Base-by-base conservation (phyloP, 768 basidiomycete genomes). In the Lactarius vividus region DNA sequence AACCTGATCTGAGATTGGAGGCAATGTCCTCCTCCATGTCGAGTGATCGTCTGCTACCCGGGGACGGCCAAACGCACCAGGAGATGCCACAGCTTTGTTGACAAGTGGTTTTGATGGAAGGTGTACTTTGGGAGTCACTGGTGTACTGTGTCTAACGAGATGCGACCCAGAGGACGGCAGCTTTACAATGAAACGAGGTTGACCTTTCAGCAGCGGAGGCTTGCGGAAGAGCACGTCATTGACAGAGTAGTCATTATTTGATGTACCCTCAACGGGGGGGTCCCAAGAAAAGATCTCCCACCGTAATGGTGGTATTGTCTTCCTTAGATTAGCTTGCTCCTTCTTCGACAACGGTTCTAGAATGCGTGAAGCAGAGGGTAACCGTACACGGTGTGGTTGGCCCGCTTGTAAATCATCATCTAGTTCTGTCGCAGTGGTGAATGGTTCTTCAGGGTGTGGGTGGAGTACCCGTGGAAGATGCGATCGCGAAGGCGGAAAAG, bases 271-370 rank as follows among this genome's bases (percentile, higher is more conserved):
- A 16, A 88, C 80, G 20, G 88, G 88, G 59, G 92, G 90, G 37
- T 85, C 83, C 76, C 88, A 90, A 3, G 88, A 87, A 33, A 89
- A 77, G 31, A 87, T 82, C 61, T 92, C 91, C 77, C 84, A 81
- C 52, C 87, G 84, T 33, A 83, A 71, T 31, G 75, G 78, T 37
- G 59, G 68, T 4, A 75, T 71, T 4, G 77, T 73, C 59, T 75
- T 78, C 60, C 76, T 81, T 66, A 82, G 81, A 37, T 78, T 68
- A 42, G 78, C 73, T 18, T 84, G 57, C 70, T 87, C 87, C 65
- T 77, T 80, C 65, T 78, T 82, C 46, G 78, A 75, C 16, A 88
- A 71, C 10, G 80, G 75, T 26, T 83, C 84, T 23, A 82, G 70
- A 23, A 74, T 71, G 28, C 72, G 75, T 40, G 82, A 81, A 11